These are phyloP conservation scores for Zygnema cylindricum DNA, from an alignment of 139 green algal species.

Conservation along the genomic window DNA sequence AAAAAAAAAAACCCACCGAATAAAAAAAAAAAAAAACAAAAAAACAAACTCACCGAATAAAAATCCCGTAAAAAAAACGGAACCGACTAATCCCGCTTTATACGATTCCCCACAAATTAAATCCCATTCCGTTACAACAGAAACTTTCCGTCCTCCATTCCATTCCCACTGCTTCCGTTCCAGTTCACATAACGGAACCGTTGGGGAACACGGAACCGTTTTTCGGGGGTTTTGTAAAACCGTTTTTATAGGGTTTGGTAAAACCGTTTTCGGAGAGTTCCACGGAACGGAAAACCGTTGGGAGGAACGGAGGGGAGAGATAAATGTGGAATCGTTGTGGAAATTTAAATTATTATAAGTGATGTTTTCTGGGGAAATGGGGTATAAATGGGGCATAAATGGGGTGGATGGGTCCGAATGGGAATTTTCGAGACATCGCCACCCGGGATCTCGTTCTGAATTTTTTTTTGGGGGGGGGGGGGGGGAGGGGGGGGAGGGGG, in stretches of 20 bases:
- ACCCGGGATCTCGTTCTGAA: not conserved
- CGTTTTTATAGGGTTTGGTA: no score
- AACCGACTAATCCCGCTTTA: constrained; percentile 11
- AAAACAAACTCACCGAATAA: constrained; percentile 18
- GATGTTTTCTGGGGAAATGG: not conserved
- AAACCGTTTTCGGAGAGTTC: no score
- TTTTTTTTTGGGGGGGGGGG: no score
- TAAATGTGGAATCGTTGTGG: no score
- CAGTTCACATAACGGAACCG: not conserved
- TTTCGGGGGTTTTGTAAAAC: no score
- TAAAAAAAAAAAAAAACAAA: not conserved
- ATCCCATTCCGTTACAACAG: constrained; percentile 15
- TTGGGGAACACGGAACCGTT: not conserved
- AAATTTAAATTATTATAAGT: no score
- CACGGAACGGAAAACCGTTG: no score
- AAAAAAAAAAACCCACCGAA: not conserved
- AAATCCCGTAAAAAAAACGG: constrained; percentile 30
- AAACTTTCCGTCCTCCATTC: constrained; percentile 9
- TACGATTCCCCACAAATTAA: constrained; percentile 33
- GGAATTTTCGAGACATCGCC: constrained; percentile 1
- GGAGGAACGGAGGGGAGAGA: no score
- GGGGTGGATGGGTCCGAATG: not conserved
- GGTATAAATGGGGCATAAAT: not conserved
- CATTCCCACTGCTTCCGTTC: constrained; percentile 22
- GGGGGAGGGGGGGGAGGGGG: no score